Percentiles rank a stretch among this genome's conserved stretches.
Conservation (phyloP, 148 eudicot species). For the Gaultheria prostrata region DNA sequence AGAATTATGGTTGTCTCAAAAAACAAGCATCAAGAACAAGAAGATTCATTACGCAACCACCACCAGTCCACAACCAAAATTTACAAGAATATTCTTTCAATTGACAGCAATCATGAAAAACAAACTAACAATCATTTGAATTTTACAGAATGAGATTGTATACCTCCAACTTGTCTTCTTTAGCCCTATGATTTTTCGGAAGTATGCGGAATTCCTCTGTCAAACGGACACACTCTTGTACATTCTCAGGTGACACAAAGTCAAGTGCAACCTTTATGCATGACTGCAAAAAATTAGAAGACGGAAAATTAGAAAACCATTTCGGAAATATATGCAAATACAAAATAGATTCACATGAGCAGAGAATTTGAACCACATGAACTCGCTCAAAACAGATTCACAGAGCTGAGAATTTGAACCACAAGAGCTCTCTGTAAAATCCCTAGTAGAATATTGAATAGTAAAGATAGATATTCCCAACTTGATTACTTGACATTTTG, state of each 20-base stretch:
- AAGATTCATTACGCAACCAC: neutral
- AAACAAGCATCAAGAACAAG: neutral
- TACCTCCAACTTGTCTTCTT: slow-evolving; percentile 50
- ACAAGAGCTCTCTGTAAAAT: neutral
- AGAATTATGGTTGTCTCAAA: neutral
- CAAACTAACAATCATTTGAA: neutral
- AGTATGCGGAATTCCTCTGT: slow-evolving; percentile 40
- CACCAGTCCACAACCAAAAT: neutral
- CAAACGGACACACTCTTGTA: slow-evolving; percentile 35
- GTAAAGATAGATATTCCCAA: neutral
- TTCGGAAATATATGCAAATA: neutral
- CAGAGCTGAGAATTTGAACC: neutral
- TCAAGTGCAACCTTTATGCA: slow-evolving; percentile 45
- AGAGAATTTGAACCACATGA: neutral
- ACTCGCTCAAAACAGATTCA: neutral
- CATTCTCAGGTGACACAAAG: slow-evolving; percentile 47
- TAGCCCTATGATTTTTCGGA: slow-evolving; percentile 41
- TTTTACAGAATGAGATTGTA: neutral
- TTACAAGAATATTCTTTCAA: neutral
- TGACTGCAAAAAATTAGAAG: slow-evolving; percentile 22
- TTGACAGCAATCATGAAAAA: neutral
- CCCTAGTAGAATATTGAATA: neutral
- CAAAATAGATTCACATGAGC: no score
- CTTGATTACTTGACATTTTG: neutral
- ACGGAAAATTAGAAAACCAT: neutral